Evolutionary conservation across 345 rosid species (phyloP).

Genomic region (Euphorbia peplus): DNA sequence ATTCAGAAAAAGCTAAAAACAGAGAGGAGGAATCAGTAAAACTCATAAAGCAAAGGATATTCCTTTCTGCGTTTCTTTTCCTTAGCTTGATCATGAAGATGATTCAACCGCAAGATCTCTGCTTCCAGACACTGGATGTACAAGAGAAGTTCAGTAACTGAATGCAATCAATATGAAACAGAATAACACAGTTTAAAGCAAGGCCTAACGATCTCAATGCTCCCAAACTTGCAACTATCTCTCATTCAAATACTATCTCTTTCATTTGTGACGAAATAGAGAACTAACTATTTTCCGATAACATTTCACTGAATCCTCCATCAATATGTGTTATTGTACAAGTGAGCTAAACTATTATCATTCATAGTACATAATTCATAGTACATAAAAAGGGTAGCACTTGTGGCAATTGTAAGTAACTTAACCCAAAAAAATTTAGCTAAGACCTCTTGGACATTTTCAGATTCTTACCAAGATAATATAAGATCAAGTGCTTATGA

Average conservation of each 20-base stretch:
- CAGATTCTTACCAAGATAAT: not conserved
- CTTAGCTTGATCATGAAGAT: conserved; percentile 86
- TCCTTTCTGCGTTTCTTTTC: conserved; percentile 71
- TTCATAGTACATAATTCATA: not conserved
- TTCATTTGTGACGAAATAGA: not conserved
- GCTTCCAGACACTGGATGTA: conserved; percentile 59
- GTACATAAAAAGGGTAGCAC: not conserved
- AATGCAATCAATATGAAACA: not conserved
- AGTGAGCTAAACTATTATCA: not conserved
- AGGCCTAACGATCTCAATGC: not conserved
- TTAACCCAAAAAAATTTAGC: not conserved
- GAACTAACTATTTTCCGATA: not conserved
- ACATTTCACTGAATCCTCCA: not conserved
- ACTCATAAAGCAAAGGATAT: conserved; percentile 69
- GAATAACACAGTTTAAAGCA: not conserved
- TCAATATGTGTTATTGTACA: not conserved
- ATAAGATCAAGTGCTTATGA: not conserved
- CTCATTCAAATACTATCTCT: not conserved
- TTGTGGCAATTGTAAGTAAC: not conserved
- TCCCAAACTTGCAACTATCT: not conserved
- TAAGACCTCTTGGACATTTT: not conserved
- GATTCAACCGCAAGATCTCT: conserved; percentile 56
- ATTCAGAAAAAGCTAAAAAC: not conserved
- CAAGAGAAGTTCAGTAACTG: conserved; percentile 9
- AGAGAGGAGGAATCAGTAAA: conserved; percentile 2